Conservation (phyloP, 768 basidiomycete species). For the Leccinum subgranulosum region DNA sequence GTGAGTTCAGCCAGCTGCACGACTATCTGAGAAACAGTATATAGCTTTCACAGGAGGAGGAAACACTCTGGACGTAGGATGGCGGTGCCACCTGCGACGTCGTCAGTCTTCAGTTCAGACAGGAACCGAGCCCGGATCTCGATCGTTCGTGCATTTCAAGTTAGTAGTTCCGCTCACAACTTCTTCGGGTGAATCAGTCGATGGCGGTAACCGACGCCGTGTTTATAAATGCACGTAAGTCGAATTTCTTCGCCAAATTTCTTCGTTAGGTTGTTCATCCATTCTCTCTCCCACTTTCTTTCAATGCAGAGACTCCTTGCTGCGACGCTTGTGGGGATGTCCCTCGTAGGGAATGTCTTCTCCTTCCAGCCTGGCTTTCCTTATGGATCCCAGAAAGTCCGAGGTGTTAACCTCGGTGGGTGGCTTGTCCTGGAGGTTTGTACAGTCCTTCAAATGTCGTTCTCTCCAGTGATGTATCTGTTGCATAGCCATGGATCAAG, state of each 20-base stretch:
- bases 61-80: not conserved
- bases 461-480: slow-evolving; percentile 37
- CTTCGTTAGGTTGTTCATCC: not conserved
- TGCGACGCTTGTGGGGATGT: slow-evolving; percentile 26
- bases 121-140: not conserved
- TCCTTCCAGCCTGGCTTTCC: slow-evolving; percentile 57
- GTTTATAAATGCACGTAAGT: slow-evolving; percentile 19
- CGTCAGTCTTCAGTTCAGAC: not conserved
- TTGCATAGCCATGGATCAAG: slow-evolving; percentile 70
- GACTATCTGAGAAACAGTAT: not conserved
- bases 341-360: slow-evolving; percentile 25
- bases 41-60: not conserved
- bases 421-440: slow-evolving; percentile 55
- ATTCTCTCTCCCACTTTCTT: slow-evolving; percentile 53
- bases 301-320: slow-evolving; percentile 11
- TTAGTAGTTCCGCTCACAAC: not conserved
- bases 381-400: slow-evolving; percentile 70
- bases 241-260: not conserved
- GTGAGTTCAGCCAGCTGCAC: not conserved
- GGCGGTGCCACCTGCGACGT: no score
- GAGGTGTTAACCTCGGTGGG: slow-evolving; percentile 81
- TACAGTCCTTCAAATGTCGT: not conserved
- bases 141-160: not conserved
- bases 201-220: not conserved
- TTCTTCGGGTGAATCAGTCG: not conserved